These are phyloP conservation scores for Neurospora sp. DNA, from an alignment of 495 filamentous ascomycete species.

Conservation along the genomic window DNA sequence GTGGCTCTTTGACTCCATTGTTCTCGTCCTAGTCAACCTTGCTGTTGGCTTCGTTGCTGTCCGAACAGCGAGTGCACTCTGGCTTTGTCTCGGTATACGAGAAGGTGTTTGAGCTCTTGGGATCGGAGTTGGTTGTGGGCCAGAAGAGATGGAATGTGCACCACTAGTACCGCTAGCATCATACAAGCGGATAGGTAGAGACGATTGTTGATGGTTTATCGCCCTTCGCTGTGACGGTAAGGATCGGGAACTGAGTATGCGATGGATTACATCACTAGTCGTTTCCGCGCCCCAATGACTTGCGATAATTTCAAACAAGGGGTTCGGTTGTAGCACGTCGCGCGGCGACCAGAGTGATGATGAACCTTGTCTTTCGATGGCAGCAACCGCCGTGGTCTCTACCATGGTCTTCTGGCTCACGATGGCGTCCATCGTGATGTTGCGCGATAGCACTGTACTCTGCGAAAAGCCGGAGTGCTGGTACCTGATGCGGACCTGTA, in stretches of 20 bases:
- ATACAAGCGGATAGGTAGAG: background rate
- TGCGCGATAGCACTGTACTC: background rate
- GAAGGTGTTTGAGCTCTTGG: background rate
- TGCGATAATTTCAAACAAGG: conserved; percentile 32
- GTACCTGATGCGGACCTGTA: conserved; percentile 37
- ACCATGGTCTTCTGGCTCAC: conserved; percentile 24
- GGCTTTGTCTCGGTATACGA: background rate
- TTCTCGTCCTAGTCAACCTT: background rate
- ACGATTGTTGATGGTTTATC: background rate
- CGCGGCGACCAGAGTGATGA: conserved; percentile 30
- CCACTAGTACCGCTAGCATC: background rate
- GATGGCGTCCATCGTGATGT: conserved; percentile 9
- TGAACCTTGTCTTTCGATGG: conserved; percentile 31
- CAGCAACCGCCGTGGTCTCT: conserved; percentile 31
- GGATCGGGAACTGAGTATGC: conserved; percentile 12
- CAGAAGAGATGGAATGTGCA: background rate
- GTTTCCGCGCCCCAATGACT: conserved; percentile 30
- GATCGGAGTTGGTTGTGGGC: background rate
- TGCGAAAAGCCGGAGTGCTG: conserved; percentile 38
- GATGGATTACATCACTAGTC: conserved; percentile 30
- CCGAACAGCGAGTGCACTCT: background rate
- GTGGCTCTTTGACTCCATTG: conserved; percentile 1
- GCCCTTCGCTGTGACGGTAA: conserved; percentile 2
- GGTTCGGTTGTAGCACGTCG: conserved; percentile 17
- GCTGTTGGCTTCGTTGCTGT: background rate